Evolutionary conservation across 371 early-diverging fungal species (phyloP).

Genomic region (Blakeslea trispora): DNA sequence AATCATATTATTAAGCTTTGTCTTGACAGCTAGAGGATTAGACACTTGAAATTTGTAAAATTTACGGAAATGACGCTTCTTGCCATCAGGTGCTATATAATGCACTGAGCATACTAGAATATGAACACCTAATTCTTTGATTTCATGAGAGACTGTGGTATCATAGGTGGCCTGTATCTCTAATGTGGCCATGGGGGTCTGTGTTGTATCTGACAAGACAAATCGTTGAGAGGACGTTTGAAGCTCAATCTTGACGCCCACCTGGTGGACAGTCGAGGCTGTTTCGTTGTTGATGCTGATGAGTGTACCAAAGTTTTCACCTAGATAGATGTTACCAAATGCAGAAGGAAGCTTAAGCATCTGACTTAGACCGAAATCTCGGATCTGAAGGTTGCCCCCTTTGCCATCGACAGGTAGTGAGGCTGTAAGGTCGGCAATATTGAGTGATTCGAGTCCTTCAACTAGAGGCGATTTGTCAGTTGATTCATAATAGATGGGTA

Average conservation of each 20-base stretch:
- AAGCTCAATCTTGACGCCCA: conserved; percentile 80
- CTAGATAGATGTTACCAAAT: conserved; percentile 94
- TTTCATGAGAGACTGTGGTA: conserved; percentile 85
- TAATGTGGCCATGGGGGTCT: conserved; percentile 28
- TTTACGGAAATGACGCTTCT: conserved; percentile 78
- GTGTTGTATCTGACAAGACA: conserved; percentile 67
- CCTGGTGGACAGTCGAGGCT: conserved; percentile 59
- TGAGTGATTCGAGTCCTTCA: conserved; percentile 47
- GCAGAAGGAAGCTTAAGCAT: conserved; percentile 63
- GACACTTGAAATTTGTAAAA: conserved; percentile 95
- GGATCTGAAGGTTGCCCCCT: conserved; percentile 38
- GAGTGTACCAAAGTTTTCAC: conserved; percentile 91
- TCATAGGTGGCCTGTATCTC: conserved; percentile 66
- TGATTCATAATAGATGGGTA: conserved; percentile 53
- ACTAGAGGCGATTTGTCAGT: conserved; percentile 25
- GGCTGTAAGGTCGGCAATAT: conserved; percentile 39
- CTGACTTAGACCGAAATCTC: conserved; percentile 67
- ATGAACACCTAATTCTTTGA: conserved; percentile 93
- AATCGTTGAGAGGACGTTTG: conserved; percentile 85
- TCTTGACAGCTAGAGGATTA: conserved; percentile 95
- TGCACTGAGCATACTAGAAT: conserved; percentile 87
- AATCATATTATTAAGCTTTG: conserved; percentile 81
- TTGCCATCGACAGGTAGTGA: conserved; percentile 33
- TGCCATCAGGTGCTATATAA: conserved; percentile 68
- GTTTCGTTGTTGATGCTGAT: conserved; percentile 87